A percentile compares a stretch with the other conserved stretches of the same genome.
Conservation (phyloP, 768 basidiomycete genomes). For the Kwoniella bestiolae region DNA sequence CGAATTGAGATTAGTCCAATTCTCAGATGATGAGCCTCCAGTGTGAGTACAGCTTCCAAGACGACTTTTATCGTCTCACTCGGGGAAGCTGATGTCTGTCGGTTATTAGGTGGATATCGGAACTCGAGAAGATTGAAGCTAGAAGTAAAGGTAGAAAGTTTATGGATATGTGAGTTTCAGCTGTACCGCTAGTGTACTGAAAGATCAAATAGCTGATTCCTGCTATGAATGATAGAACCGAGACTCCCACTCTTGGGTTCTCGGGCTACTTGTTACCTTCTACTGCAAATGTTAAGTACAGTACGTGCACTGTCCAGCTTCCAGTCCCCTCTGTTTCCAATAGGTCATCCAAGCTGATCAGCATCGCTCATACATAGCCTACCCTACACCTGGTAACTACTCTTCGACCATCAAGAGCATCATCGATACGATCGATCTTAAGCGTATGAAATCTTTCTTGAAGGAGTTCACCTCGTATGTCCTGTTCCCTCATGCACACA, state of each 20-base stretch:
- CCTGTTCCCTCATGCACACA: too few relatives aligned
- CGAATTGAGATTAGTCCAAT: constrained; percentile 73
- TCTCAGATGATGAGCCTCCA: constrained; percentile 68
- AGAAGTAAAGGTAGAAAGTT: constrained; percentile 79
- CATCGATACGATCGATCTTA: constrained; percentile 42
- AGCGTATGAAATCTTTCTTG: constrained; percentile 47
- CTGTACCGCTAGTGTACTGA: background rate
- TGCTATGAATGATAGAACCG: constrained; percentile 69
- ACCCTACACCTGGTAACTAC: constrained; percentile 54
- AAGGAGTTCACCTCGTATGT: constrained; percentile 47
- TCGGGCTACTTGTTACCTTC: constrained; percentile 47
- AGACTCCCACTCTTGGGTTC: constrained; percentile 63
- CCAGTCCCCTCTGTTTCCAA: too few relatives aligned
- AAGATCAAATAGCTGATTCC: too few relatives aligned
- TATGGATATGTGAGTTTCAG: constrained; percentile 69
- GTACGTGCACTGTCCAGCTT: constrained; percentile 30
- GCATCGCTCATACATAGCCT: too few relatives aligned
- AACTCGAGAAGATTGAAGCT: constrained; percentile 85
- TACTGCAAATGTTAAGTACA: constrained; percentile 39
- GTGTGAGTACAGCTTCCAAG: constrained; percentile 54
- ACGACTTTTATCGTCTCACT: background rate
- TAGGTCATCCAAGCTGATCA: background rate
- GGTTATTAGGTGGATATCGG: constrained; percentile 80
- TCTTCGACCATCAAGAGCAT: constrained; percentile 48
- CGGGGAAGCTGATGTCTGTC: too few relatives aligned